These are phyloP conservation scores for Claviceps fusiformis DNA, from an alignment of 2,329 filamentous ascomycete genomes.

Conservation along the genomic window DNA sequence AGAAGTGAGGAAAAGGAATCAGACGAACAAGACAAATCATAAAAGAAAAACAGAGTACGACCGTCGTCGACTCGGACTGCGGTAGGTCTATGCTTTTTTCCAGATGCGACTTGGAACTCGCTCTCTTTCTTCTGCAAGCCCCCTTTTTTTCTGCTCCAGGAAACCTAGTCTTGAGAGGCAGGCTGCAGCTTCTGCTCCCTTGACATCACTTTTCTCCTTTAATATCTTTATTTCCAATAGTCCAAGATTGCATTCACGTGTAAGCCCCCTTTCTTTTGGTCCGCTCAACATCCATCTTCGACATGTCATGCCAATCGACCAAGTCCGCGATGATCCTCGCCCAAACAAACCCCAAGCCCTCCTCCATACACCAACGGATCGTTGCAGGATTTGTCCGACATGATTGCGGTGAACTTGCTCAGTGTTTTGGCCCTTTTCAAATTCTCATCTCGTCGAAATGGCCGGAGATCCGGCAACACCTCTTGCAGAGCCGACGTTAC, in stretches of 20 bases:
- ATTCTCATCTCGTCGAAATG: background rate
- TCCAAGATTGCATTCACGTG: background rate
- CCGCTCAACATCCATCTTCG: background rate
- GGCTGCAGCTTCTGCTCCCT: background rate
- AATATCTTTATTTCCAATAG: no score
- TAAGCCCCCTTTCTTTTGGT: background rate
- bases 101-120: no score
- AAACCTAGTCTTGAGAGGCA: background rate
- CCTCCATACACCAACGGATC: slow-evolving; percentile 4
- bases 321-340: background rate
- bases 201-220: background rate
- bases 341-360: background rate
- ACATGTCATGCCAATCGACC: background rate
- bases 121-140: no score
- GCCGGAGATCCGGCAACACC: slow-evolving; percentile 1
- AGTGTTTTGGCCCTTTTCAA: slow-evolving; percentile 4
- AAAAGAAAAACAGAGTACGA: background rate
- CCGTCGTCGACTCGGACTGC: background rate
- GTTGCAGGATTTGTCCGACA: slow-evolving; percentile 6
- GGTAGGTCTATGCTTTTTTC: background rate
- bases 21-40: background rate
- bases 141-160: background rate
- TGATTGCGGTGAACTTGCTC: slow-evolving; percentile 2
- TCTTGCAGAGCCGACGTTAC: slow-evolving; percentile 3
- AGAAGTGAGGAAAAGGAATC: background rate